Conservation (phyloP, 257 asterid genomes). For the Lithospermum erythrorhizon region DNA sequence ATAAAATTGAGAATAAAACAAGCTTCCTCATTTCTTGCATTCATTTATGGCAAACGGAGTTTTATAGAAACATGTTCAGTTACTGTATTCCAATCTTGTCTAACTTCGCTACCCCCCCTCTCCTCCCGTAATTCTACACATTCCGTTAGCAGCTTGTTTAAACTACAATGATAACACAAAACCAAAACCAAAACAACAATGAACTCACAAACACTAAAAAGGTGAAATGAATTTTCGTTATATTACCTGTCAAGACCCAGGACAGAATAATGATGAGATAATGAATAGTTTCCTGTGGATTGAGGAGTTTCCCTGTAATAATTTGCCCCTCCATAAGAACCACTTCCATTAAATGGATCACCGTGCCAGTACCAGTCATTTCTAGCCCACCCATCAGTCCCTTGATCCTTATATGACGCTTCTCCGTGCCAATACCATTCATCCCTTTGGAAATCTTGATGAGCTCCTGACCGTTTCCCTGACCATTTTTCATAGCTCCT, state of each 20-base stretch:
- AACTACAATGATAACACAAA: neutral
- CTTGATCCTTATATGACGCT: conserved; percentile 43
- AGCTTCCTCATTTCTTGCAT: too few relatives aligned
- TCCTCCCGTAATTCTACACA: too few relatives aligned
- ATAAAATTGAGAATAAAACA: too few relatives aligned
- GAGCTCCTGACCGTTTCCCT: conserved; percentile 50
- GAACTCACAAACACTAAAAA: neutral
- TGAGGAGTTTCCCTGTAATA: conserved; percentile 36
- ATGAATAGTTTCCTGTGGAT: conserved; percentile 29
- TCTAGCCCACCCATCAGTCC: conserved; percentile 11
- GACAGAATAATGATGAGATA: conserved; percentile 77
- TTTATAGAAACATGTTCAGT: too few relatives aligned
- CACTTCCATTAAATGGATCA: conserved; percentile 41
- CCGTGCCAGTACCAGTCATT: conserved; percentile 50
- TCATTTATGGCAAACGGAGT: too few relatives aligned
- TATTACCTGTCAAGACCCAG: conserved; percentile 91
- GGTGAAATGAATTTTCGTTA: neutral
- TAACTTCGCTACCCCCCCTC: neutral
- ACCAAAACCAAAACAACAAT: neutral
- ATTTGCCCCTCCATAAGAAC: conserved; percentile 13
- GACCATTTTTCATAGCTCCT: conserved; percentile 81
- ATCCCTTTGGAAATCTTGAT: conserved; percentile 78
- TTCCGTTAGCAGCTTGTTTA: neutral
- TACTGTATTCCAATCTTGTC: neutral
- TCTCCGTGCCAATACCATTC: conserved; percentile 96